Base-by-base conservation (phyloP, 192 early-diverging fungal genomes). In the Coemansia sp. region DNA sequence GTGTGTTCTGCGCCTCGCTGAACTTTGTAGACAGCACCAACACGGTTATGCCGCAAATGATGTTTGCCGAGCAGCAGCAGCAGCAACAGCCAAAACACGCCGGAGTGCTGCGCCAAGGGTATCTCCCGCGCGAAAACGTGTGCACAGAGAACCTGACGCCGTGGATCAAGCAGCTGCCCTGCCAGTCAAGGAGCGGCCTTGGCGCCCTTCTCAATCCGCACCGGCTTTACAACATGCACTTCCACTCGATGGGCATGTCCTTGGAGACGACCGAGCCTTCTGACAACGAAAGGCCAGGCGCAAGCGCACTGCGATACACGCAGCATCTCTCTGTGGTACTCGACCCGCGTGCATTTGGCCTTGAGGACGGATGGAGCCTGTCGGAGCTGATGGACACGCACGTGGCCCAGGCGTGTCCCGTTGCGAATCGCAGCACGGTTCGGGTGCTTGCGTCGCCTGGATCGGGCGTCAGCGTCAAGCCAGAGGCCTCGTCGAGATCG, bases 101-200 rank as follows among this genome's bases (percentile, higher is more conserved):
- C 22, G 50, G 29, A 35, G 27, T 45, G 42, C 49, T 94, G 39
- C 83, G 93, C 7, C 94, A 93, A 49, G 89, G 88, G 1, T 75
- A 85, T 14, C 82, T 99, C 25, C 90, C 95, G 4, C 90, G 91
- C 66, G 97, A 99, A 66, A 89, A 88, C 65, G 93, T 95, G 9
- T 99, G 97, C 63, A 99, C 97, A 5, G 97, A 98, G 69, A 99
- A 99, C 71, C 81, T 99, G 72, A 97, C 97, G 8, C 94, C 95
- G 9, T 99, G 94, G 94, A 86, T 90, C 64, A 99, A 98, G 70
- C 82, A 95, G 59, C 68, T 99, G 35, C 97, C 97, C 3, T 99
- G 97, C 68, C 89, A 95, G 80, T 78, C 90, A 14, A 92, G 89
- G 83, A 87, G 92, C 58, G 97, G 97, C 10, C 77, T 97, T n/a